Conservation (phyloP, 768 basidiomycete genomes). For the Amanita subjunquillea region DNA sequence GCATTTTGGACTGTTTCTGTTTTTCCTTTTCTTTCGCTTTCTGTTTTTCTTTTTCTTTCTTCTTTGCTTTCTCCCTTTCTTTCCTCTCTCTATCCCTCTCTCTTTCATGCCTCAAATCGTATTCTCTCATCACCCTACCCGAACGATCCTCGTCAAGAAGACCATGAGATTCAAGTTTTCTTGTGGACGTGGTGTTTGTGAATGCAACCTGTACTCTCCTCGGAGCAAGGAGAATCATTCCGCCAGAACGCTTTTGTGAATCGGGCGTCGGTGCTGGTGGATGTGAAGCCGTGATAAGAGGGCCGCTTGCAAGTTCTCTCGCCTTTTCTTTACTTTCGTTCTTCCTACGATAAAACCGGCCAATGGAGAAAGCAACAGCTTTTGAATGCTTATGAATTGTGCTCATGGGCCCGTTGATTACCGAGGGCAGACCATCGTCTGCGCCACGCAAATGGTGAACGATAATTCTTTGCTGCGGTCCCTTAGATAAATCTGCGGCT, state of each 20-base stretch:
- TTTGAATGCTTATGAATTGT: conserved; percentile 80
- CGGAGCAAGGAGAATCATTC: conserved; percentile 60
- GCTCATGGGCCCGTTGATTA: conserved; percentile 45
- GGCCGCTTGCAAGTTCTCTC: conserved; percentile 2
- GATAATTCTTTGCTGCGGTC: conserved; percentile 59
- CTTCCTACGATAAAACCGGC: conserved; percentile 41
- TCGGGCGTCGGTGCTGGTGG: not conserved
- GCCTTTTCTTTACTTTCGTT: conserved; percentile 7
- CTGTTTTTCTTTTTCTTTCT: conserved; percentile 19
- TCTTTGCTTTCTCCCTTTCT: conserved; percentile 18
- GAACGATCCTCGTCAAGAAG: conserved; percentile 36
- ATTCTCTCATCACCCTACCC: conserved; percentile 18
- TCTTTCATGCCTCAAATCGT: conserved; percentile 10
- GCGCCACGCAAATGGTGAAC: conserved; percentile 46
- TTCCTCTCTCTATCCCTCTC: conserved; percentile 14
- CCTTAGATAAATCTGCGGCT: conserved; percentile 45
- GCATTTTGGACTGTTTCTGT: conserved; percentile 12
- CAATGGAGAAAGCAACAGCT: conserved; percentile 69
- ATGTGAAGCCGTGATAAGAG: conserved; percentile 1
- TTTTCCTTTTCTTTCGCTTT: conserved; percentile 13
- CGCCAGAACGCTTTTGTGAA: conserved; percentile 20
- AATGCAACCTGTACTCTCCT: conserved; percentile 71
- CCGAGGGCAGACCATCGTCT: conserved; percentile 19
- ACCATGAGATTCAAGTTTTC: conserved; percentile 58
- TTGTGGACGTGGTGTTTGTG: conserved; percentile 66